Evolutionary conservation across 495 filamentous ascomycete species (phyloP), one percentile per base, ranked within the genome.

Genomic region (Bryoglossum gracile): DNA sequence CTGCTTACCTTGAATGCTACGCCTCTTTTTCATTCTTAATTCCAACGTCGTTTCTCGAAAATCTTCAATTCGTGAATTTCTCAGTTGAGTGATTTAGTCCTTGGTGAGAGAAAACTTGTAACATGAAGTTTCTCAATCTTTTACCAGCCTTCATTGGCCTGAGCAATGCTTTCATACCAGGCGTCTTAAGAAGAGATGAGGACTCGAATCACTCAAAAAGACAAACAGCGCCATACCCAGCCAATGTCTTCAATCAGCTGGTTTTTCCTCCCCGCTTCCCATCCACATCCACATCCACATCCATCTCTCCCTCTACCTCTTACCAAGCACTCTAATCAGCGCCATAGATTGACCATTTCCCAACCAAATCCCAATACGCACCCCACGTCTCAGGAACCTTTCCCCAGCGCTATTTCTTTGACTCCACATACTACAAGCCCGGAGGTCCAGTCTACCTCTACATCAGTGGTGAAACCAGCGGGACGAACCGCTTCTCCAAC

Each of bases 401-500:
- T 40, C 63, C 58, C 22, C 67, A 71, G 57, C 60, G 68, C 55
- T 73, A 70, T 40, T 70, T 69, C 43, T 67, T 69, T 37, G 69
- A 73, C 49, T 60, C 56, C 13, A 61, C 67, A 0, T 71, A 71
- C 52, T 73, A 73, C 52, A 66, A 70, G 48, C 64, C 68, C 24
- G 69, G 69, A 9, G 69, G 69, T 3, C 68, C 69, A 17, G 65
- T 73, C 5, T 71, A 65, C 49, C 62, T 73, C 14, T 73, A 73
- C 51, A 65, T 73, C 30, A 56, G 63, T 28, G 69, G 69, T 47
- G 69, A 73, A 54, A 70, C 68, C 4, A 4, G 44, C 9, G 54
- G 22, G 4, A 45, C 38, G 14, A 40, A 38, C 37, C 37, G 54
- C 14, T 57, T 57, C 24, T 46, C 39, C 5, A 57, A 53, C 36